Evolutionary conservation across 2,329 filamentous ascomycete species (phyloP), one percentile per base, ranked within the genome.

Genomic region (Pseudogymnoascus pannorum): DNA sequence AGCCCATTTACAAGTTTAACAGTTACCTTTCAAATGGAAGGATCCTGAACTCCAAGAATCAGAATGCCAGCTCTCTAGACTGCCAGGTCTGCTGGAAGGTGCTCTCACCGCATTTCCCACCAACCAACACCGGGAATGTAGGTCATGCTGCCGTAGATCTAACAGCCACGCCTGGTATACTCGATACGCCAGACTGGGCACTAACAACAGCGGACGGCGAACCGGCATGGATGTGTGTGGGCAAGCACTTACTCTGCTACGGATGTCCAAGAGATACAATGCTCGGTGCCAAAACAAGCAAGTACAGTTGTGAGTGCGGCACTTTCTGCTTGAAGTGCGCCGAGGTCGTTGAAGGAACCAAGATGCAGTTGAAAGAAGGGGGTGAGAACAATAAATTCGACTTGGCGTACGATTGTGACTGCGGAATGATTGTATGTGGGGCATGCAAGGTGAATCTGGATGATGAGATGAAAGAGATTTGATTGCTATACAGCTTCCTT

Each of bases 41-140:
- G 16, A 20, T 18, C 4, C 16, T 54, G 11, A 54, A 12, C 24
- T 16, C 26, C 9, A 5, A 18, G 4, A 33, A 20, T 40, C 31
- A n/a, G 9, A 14, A 26, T 48, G 11, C 11, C 24, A 11, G 36
- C 58, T 20, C 9, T 11, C 24, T 57, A 5, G 64, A 67, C 59
- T 68, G 66, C 33, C 38, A 66, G 11, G 29, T 22, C 12, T 68
- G 66, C 16, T 66, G 48, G 48, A 33, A 54, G 48, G 48, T 33
- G n/a, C 26, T 54, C 16, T 11, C 48, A 14, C 48, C 48, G 3
- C 48, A 54, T 26, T 18, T 31, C 11, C 48, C 26, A 16, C 26
- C 26, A 20, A 20, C 16, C 26, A 31, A 31, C 42, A n/a, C 14
- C 4, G 14, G 14, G 44, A 51, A 29, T 7, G 2, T 51, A 6